Conservation (phyloP, 225 moss, liverwort and hornwort species). For the Pseudisothecium myosuroides region DNA sequence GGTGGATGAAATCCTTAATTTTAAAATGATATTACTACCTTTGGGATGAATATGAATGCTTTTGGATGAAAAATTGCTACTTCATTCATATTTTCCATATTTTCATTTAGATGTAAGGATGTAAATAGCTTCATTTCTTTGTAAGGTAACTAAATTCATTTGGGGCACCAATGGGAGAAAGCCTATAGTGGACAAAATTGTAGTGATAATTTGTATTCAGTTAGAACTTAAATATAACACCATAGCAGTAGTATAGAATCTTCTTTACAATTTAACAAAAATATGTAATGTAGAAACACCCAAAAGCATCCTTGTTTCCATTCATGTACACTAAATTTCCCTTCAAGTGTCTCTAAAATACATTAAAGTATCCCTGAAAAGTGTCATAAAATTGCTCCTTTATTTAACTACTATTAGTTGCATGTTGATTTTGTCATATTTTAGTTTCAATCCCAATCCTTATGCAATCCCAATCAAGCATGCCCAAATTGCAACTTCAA, state of each 20-base stretch:
- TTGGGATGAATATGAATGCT: neutral
- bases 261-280: neutral
- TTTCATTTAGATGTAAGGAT: neutral
- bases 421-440: no score
- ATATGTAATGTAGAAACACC: neutral
- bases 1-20: neutral
- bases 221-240: neutral
- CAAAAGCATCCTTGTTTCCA: no score
- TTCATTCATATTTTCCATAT: neutral
- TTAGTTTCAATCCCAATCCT: no score
- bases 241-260: no score
- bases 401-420: no score
- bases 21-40: neutral
- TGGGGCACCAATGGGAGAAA: fast-evolving
- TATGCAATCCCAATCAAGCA: no score
- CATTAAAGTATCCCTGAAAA: no score
- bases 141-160: neutral
- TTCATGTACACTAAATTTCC: no score
- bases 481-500: no score
- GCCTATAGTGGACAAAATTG: fast-evolving
- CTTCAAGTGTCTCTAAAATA: no score
- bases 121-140: neutral
- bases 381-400: no score
- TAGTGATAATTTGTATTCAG: neutral
- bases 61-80: fast-evolving